Percentiles rank a stretch among this genome's conserved stretches.
phyloP scores from a whole-genome alignment of 208 protist genomes.

The Herpetomonas tarakana region DNA sequence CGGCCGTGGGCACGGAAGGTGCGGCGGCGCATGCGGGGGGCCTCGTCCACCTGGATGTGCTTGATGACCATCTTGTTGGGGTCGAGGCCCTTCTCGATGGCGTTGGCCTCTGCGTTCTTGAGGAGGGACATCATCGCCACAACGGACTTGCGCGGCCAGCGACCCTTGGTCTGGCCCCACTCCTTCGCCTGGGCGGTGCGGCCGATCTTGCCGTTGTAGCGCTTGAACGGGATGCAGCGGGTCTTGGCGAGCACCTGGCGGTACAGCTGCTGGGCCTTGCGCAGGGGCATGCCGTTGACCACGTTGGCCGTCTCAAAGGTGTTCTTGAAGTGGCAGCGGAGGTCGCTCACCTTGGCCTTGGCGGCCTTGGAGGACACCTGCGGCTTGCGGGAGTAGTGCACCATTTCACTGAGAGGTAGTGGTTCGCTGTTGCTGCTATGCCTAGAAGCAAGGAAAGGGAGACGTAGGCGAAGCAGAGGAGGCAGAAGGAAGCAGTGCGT shows the following conservation, averaged over 20 bases:
- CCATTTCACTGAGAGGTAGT: conserved; percentile 83
- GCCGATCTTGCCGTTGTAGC: conserved; percentile 92
- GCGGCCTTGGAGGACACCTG: conserved; percentile 86
- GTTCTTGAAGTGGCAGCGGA: conserved; percentile 91
- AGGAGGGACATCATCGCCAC: conserved; percentile 77
- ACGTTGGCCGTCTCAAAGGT: conserved; percentile 93
- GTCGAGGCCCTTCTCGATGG: conserved; percentile 88
- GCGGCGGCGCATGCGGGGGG: conserved; percentile 88
- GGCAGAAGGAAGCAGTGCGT: too few relatives aligned
- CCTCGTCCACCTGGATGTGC: conserved; percentile 92
- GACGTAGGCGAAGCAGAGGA: too few relatives aligned
- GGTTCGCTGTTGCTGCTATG: conserved; percentile 59
- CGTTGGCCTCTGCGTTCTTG: conserved; percentile 92
- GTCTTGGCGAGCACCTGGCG: conserved; percentile 93
- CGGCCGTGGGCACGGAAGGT: conserved; percentile 95
- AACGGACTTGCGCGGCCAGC: conserved; percentile 79
- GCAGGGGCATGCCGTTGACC: conserved; percentile 91
- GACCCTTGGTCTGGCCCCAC: conserved; percentile 89
- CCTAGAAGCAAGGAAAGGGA: conserved; percentile 12
- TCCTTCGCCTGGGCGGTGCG: conserved; percentile 92
- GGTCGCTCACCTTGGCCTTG: conserved; percentile 65
- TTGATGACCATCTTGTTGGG: conserved; percentile 91
- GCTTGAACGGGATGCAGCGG: conserved; percentile 94
- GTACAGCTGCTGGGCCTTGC: conserved; percentile 92
- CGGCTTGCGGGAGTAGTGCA: conserved; percentile 91